Evolutionary conservation across 225 moss, liverwort and hornwort species (phyloP), one percentile per base, ranked within the genome.

Genomic region (Pseudoscleropodium purum): DNA sequence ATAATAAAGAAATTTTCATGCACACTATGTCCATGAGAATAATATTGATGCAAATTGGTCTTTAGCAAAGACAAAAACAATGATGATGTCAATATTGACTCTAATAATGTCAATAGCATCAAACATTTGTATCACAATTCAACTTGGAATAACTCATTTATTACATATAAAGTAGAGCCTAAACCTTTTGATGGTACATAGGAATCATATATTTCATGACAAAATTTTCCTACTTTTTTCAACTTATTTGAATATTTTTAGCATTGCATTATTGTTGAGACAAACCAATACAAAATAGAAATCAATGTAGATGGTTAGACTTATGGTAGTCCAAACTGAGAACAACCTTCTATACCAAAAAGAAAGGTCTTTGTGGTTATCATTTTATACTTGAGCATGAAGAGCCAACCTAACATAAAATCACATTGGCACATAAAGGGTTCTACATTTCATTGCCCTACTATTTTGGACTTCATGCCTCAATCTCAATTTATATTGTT

Each of bases 261-360:
- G 10, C 17, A 14, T 10, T 1, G 3, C 29, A 29, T 45, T 10
- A 4, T 45, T 29, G 8, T 0, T 9, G 4, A 45, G 3, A 45
- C 6, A 0, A 45, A 45, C 6, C 1, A 1, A 9, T 11, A 45
- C 10, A 5, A 4, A 0, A 74, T 0, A 0, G 1, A 0, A 0
- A 29, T 74, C 27, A 30, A 30, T 45, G 29, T 10, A 0, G 6
- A 49, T 47, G 31, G 18, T 6, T 4, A 4, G 4, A 47, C 4
- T 75, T 31, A 31, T 49, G 11, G 11, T 0, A 5, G 18, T 19
- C 2, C 7, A 11, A 47, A 47, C 7, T 19, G 1, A 2, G 1
- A 30, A 4, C 0, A 0, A 11, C 6, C 19, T 31, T 18, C 0
- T 11, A 2, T 75, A 2, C 4, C 0, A 6, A 0, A 47, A 11